Base-by-base conservation (phyloP, 2,329 filamentous ascomycete genomes). In the Colletotrichum coccodes region DNA sequence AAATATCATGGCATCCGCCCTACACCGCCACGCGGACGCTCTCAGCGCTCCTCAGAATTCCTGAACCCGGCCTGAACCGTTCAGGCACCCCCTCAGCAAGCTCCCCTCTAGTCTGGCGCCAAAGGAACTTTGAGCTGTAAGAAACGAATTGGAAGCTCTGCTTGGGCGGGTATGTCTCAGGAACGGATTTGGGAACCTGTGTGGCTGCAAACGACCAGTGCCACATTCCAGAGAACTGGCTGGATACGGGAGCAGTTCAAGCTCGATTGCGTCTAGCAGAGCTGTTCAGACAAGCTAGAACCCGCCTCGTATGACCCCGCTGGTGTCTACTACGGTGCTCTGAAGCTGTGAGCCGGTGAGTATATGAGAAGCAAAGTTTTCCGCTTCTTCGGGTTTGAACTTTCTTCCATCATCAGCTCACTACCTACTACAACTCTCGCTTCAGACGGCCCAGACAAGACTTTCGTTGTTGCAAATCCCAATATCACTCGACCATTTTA, bases 121-220 rank as follows among this genome's bases (percentile, higher is more conserved):
- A 49, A 28, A 53, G 40, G 54, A 28, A 44, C 49, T 40, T 40
- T 18, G 21, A 32, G 23, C 21, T 56, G 26, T 50, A 53, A 40
- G 44, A 30, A 26, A 23, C 6, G 8, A 21, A 32, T 16, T 36
- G 26, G 23, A 23, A 9, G 21, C 23, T 18, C 40, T 28, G 34
- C 65, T 54, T 68, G 54, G 61, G 7, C 2, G 28, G 16, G 2
- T 2, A 14, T 56, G 65, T 65, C 54, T 56, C 61, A 56, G 14
- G 46, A 21, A 68, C 65, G 61, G 40, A 68, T 44, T 34, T 30
- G 65, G 61, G 18, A 44, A 26, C 47, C 34, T 28, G 18, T 44
- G 53, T 56, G 61, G 61, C 65, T 60, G 65, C 65, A 68, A 60
- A 21, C 65, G n/a, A 58, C 38, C 32, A 54, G 32, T 12, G 26